Evolutionary conservation across 2,329 filamentous ascomycete species (phyloP).

Genomic region (Cladophialophora exuberans): DNA sequence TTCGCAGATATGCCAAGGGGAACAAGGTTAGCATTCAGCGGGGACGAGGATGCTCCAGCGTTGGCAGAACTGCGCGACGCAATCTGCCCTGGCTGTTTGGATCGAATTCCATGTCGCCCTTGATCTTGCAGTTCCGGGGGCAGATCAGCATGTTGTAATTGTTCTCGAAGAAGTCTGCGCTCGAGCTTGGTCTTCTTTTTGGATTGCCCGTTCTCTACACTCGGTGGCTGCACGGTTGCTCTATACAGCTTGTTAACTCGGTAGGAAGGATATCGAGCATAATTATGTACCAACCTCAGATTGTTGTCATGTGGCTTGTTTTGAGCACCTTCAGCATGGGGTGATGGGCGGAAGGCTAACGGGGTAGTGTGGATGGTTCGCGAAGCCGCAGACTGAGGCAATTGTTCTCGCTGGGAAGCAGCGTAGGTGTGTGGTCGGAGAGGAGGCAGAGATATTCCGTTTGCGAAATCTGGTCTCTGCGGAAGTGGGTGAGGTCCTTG

Average conservation of each 20-base stretch:
- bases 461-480: too few relatives aligned
- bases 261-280: conserved; percentile 32
- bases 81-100: conserved; percentile 17
- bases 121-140: background rate
- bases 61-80: conserved; percentile 14
- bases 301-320: conserved; percentile 23
- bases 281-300: conserved; percentile 32
- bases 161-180: too few relatives aligned
- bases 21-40: conserved; percentile 10
- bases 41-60: conserved; percentile 18
- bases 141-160: background rate
- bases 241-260: conserved; percentile 34
- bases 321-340: background rate
- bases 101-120: conserved; percentile 17
- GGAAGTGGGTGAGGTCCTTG: too few relatives aligned
- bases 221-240: too few relatives aligned
- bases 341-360: background rate
- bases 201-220: too few relatives aligned
- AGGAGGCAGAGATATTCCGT: too few relatives aligned
- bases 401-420: background rate
- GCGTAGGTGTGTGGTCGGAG: background rate
- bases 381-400: background rate
- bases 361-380: conserved; percentile 4
- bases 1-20: background rate
- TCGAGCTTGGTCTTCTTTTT: too few relatives aligned